Conservation (phyloP, 2,329 filamentous ascomycete genomes). For the Amauroascus verrucosus region DNA sequence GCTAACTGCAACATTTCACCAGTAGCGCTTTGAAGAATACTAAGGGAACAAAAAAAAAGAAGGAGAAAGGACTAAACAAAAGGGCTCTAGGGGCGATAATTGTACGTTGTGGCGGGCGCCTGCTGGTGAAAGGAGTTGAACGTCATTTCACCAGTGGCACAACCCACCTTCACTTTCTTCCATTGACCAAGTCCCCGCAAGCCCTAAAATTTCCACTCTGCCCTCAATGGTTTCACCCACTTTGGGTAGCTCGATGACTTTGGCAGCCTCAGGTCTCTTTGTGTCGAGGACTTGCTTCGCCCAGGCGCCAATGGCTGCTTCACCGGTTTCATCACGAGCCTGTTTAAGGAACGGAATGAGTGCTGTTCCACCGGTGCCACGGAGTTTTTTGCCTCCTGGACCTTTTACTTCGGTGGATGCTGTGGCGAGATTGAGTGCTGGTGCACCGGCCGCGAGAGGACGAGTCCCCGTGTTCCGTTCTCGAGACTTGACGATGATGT, state of each 20-base stretch:
- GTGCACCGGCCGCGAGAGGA: constrained; percentile 36
- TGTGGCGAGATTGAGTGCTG: constrained; percentile 26
- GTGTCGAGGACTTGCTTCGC: constrained; percentile 46
- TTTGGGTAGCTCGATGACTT: constrained; percentile 41
- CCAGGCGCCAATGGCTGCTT: constrained; percentile 69
- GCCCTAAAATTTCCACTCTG: constrained; percentile 52
- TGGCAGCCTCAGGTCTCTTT: constrained; percentile 36
- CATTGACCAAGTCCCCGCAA: constrained; percentile 81
- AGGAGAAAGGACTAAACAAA: background rate
- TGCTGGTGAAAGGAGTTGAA: background rate
- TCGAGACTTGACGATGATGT: constrained; percentile 81
- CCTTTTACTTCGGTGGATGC: constrained; percentile 30
- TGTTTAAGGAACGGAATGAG: constrained; percentile 95
- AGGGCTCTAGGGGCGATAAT: background rate
- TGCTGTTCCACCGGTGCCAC: constrained; percentile 85
- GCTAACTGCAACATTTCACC: too few relatives aligned
- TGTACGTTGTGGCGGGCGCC: background rate
- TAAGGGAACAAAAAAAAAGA: too few relatives aligned
- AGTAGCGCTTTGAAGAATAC: too few relatives aligned
- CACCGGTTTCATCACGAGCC: constrained; percentile 87
- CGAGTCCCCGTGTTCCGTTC: constrained; percentile 55
- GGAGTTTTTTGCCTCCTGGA: constrained; percentile 50
- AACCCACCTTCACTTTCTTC: constrained; percentile 64
- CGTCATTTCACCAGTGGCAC: constrained; percentile 42
- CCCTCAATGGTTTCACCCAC: constrained; percentile 45